phyloP scores from a whole-genome alignment of 805 yeast genomes.

The Lipomyces mesembrius region DNA sequence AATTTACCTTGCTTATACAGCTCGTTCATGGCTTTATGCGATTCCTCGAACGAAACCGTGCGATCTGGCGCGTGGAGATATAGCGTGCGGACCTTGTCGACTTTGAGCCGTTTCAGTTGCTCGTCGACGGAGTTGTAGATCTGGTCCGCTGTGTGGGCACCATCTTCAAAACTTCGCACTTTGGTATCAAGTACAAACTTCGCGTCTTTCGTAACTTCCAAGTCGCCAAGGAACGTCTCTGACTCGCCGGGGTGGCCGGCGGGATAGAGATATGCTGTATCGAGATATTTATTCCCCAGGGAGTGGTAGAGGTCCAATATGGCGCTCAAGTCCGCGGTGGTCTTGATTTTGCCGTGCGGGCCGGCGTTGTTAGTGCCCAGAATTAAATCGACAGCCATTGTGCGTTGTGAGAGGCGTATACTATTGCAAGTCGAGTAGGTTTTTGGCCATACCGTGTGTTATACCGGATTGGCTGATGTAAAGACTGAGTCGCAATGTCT shows the following conservation, averaged over 20 bases:
- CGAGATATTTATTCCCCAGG: constrained; percentile 14
- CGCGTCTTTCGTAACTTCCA: constrained; percentile 14
- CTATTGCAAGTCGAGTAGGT: no score
- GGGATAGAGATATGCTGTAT: constrained; percentile 29
- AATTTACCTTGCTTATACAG: constrained; percentile 41
- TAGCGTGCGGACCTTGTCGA: constrained; percentile 26
- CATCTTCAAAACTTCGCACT: constrained; percentile 10
- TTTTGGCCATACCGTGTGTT: no score
- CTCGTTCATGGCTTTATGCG: constrained; percentile 38
- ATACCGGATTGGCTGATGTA: no score
- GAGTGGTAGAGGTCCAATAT: constrained; percentile 19
- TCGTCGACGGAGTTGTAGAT: constrained; percentile 14
- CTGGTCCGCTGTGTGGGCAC: constrained; percentile 19
- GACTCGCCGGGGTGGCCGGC: constrained; percentile 26
- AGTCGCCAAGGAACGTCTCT: constrained; percentile 24
- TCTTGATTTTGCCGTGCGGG: constrained; percentile 21
- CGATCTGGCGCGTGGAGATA: constrained; percentile 40
- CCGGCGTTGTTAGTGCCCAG: constrained; percentile 32
- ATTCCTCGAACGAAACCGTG: constrained; percentile 38
- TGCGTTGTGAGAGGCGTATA: neutral
- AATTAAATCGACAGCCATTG: constrained; percentile 24
- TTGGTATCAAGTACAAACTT: constrained; percentile 22
- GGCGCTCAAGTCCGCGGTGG: constrained; percentile 8
- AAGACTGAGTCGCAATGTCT: no score
- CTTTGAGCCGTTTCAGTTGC: constrained; percentile 20